Conservation (phyloP, 108 stramenopile species). For the Nitzschia inconspicua region DNA sequence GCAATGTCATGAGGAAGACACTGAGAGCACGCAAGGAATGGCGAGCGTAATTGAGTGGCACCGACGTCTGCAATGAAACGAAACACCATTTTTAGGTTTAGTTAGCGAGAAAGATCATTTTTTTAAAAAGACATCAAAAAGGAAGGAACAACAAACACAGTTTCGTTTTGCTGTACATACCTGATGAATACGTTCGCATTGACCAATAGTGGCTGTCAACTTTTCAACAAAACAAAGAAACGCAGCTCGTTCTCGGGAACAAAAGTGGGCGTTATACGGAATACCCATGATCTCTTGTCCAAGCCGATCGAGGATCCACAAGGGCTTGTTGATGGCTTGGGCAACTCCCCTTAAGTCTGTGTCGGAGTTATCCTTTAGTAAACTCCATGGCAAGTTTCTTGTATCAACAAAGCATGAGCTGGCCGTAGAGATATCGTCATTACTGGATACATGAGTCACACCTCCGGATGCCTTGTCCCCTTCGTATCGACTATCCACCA, state of each 20-base stretch:
- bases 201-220: constrained; percentile 66
- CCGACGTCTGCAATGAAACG: no score
- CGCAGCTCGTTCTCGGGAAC: constrained; percentile 62
- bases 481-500: no score
- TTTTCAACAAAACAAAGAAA: constrained; percentile 52
- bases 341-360: constrained; percentile 32
- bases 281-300: constrained; percentile 48
- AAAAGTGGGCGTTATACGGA: constrained; percentile 41
- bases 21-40: constrained; percentile 82
- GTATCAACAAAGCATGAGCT: constrained; percentile 58
- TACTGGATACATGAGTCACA: constrained; percentile 17
- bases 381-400: constrained; percentile 59
- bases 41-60: constrained; percentile 87
- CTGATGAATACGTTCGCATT: constrained; percentile 89
- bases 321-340: constrained; percentile 58
- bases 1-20: constrained; percentile 78
- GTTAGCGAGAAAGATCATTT: no score
- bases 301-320: constrained; percentile 63
- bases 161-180: no score
- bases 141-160: no score
- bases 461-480: no score
- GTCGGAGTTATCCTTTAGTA: constrained; percentile 29
- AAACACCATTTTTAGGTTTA: no score
- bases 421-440: no score
- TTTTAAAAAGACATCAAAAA: no score